Conservation (phyloP, 768 basidiomycete species). For the Nidularia sp. region DNA sequence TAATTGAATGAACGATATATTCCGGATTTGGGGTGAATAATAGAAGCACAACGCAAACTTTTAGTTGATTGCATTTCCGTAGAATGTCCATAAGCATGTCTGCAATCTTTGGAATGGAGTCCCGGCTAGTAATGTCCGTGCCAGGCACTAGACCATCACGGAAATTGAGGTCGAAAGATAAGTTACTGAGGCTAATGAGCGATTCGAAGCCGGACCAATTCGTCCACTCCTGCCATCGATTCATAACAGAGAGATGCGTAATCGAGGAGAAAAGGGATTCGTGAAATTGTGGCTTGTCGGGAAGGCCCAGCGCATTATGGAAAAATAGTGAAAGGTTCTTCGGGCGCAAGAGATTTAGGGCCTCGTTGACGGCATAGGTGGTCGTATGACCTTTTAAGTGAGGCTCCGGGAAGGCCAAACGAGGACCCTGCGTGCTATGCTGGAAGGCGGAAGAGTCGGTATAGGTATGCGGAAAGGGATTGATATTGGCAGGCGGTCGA, state of each 20-base stretch:
- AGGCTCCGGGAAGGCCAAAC: neutral
- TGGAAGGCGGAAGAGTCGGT: neutral
- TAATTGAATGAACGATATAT: neutral
- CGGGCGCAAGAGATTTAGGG: neutral
- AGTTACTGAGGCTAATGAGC: constrained; percentile 26
- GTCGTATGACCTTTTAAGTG: neutral
- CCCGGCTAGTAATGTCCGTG: neutral
- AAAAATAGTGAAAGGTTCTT: neutral
- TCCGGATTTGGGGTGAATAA: neutral
- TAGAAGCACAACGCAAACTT: neutral
- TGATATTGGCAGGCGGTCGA: neutral
- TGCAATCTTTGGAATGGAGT: neutral
- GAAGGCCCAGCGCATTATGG: neutral
- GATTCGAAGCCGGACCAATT: constrained; percentile 25
- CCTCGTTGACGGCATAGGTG: neutral
- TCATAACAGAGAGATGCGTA: constrained; percentile 34
- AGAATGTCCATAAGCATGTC: neutral
- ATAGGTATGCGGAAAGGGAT: neutral
- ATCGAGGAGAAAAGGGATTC: constrained; percentile 27
- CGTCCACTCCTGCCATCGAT: constrained; percentile 40
- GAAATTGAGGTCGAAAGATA: constrained; percentile 32
- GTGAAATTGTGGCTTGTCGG: constrained; percentile 13
- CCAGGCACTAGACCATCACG: constrained; percentile 6
- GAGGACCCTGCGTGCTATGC: neutral
- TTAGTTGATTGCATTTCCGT: neutral